Conservation (phyloP, 495 filamentous ascomycete species). For the Aspergillus haitiensis region DNA sequence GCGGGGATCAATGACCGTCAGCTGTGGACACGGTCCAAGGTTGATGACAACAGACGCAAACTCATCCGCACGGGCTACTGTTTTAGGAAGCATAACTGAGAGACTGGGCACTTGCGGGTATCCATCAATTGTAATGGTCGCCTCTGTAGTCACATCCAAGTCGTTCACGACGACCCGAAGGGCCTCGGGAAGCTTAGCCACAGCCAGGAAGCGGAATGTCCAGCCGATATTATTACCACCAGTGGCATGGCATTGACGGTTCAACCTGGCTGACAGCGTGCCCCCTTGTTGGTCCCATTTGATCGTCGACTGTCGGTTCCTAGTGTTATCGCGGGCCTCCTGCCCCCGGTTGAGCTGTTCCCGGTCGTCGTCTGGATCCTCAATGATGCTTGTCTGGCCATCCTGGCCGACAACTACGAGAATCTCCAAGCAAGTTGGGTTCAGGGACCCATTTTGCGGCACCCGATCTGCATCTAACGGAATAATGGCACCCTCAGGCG, state of each 20-base stretch:
- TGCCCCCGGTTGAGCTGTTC: conserved; percentile 5
- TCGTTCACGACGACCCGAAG: not conserved
- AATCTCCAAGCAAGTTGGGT: conserved; percentile 44
- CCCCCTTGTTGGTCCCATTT: not conserved
- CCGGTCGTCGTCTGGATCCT: conserved; percentile 28
- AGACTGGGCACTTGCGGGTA: not conserved
- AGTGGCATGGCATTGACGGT: too few relatives aligned
- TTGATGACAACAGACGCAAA: conserved; percentile 21
- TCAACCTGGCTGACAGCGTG: not conserved
- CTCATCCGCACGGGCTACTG: too few relatives aligned
- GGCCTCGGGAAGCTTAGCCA: not conserved
- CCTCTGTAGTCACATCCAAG: not conserved
- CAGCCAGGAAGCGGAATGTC: not conserved
- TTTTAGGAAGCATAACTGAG: not conserved
- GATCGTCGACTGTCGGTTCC: not conserved
- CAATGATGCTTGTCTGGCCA: conserved; percentile 44
- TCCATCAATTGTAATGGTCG: not conserved
- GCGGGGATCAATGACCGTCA: conserved; percentile 33
- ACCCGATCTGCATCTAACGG: conserved; percentile 42
- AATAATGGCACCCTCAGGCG: conserved; percentile 55
- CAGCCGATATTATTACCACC: not conserved
- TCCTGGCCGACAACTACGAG: conserved; percentile 55
- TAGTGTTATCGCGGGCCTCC: not conserved
- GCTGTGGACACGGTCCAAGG: conserved; percentile 36
- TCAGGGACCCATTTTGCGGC: conserved; percentile 42